Evolutionary conservation across 2,329 filamentous ascomycete species (phyloP).

Genomic region (Arthrobotrys sphaeroides): DNA sequence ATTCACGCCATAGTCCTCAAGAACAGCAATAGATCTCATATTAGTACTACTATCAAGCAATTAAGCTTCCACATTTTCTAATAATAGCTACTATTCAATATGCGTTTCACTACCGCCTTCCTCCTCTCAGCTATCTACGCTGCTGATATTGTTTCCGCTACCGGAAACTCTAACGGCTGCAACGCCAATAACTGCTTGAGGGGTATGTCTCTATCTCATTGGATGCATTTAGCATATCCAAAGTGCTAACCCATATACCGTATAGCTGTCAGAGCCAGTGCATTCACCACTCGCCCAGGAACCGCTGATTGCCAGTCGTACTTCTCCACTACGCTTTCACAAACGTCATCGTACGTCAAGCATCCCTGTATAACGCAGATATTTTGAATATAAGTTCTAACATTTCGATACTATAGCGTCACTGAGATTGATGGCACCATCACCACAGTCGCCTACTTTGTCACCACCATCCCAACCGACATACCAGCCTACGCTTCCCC

Average conservation of each 20-base stretch:
- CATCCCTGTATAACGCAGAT: no score
- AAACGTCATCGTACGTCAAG: neutral
- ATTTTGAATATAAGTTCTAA: neutral
- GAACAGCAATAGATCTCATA: neutral
- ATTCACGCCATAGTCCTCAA: neutral
- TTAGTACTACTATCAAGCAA: neutral
- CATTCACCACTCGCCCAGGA: conserved; percentile 18
- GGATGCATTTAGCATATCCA: no score
- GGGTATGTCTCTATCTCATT: neutral
- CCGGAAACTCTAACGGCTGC: neutral
- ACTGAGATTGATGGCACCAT: neutral
- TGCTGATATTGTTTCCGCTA: neutral
- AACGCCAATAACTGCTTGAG: conserved; percentile 34
- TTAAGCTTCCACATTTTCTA: neutral
- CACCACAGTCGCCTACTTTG: neutral
- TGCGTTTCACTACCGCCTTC: neutral
- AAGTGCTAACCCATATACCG: neutral
- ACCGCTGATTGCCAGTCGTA: conserved; percentile 19
- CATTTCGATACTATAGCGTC: neutral
- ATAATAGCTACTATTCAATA: neutral
- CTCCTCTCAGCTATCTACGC: neutral
- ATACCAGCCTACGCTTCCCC: conserved; percentile 23
- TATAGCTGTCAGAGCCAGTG: conserved; percentile 10
- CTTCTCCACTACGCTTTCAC: neutral
- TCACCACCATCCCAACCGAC: conserved; percentile 2